phyloP scores from a whole-genome alignment of 2,329 filamentous ascomycete genomes.

The Alternaria infectoria region DNA sequence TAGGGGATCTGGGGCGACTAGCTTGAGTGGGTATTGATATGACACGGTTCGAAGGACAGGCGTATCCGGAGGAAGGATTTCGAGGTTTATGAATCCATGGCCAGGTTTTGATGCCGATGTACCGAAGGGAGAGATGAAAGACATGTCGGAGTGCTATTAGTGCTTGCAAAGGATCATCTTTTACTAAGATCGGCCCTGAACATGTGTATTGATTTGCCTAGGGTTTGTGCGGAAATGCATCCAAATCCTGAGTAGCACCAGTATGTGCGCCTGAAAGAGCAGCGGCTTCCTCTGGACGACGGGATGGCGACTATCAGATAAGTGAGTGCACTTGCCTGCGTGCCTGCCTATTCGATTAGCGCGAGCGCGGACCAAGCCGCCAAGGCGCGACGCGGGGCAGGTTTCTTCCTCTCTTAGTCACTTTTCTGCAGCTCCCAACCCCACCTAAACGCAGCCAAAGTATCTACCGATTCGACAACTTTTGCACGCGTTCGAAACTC shows the following conservation, averaged over 20 bases:
- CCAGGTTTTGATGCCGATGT: constrained; percentile 76
- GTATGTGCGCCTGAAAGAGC: not conserved
- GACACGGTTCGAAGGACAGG: constrained; percentile 76
- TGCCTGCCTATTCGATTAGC: not conserved
- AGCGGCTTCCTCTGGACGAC: not conserved
- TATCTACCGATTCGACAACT: constrained; percentile 13
- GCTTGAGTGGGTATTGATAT: constrained; percentile 94
- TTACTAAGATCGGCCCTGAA: not conserved
- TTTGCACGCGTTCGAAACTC: constrained; percentile 18
- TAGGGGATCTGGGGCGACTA: constrained; percentile 79
- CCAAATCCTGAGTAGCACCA: not conserved
- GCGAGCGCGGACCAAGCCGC: constrained; percentile 6
- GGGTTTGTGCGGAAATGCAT: not conserved
- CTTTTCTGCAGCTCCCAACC: constrained; percentile 14
- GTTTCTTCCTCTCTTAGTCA: constrained; percentile 5
- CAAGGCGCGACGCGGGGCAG: constrained; percentile 10
- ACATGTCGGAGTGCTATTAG: constrained; percentile 30
- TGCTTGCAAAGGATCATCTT: constrained; percentile 17
- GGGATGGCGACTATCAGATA: not conserved
- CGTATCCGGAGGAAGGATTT: constrained; percentile 71
- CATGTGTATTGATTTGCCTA: not conserved
- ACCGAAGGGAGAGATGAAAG: constrained; percentile 72
- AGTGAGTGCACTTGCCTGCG: not conserved
- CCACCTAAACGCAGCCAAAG: constrained; percentile 19
- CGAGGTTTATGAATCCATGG: constrained; percentile 76